phyloP scores from a whole-genome alignment of 2,329 filamentous ascomycete species.

The Diaporthe eres region DNA sequence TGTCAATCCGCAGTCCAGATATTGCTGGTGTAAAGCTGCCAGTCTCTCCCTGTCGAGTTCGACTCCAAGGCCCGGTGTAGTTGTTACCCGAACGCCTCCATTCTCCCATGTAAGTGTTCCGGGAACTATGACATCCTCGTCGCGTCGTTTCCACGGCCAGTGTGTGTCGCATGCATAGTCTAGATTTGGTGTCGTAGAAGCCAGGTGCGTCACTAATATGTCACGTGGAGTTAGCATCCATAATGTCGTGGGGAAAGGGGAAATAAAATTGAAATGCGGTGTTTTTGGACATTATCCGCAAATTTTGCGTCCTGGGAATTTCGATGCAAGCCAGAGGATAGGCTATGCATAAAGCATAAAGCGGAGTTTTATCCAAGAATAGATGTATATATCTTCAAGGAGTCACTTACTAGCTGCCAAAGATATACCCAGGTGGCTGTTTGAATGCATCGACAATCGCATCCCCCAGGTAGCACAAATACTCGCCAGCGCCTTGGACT shows the following conservation, averaged over 20 bases:
- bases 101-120: slow-evolving; percentile 51
- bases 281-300: accelerated
- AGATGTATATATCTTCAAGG: too few species aligned
- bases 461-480: slow-evolving; percentile 58
- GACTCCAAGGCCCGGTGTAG: not conserved
- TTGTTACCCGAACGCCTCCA: not conserved
- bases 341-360: too few species aligned
- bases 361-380: accelerated
- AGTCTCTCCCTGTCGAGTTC: slow-evolving; percentile 53
- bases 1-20: slow-evolving; percentile 54
- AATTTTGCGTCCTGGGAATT: not conserved
- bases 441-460: slow-evolving; percentile 59
- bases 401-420: slow-evolving; percentile 52
- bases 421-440: slow-evolving; percentile 59
- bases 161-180: slow-evolving; percentile 61
- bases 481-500: slow-evolving; percentile 55
- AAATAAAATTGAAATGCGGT: not conserved
- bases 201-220: slow-evolving; percentile 55
- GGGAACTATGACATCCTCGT: slow-evolving; percentile 58
- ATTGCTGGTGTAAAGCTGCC: slow-evolving; percentile 54
- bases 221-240: not conserved
- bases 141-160: slow-evolving; percentile 60
- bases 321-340: too few species aligned
- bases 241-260: not conserved
- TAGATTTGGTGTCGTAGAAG: slow-evolving; percentile 56